phyloP scores from a whole-genome alignment of 768 basidiomycete genomes.

The Tricholoma matsutake region DNA sequence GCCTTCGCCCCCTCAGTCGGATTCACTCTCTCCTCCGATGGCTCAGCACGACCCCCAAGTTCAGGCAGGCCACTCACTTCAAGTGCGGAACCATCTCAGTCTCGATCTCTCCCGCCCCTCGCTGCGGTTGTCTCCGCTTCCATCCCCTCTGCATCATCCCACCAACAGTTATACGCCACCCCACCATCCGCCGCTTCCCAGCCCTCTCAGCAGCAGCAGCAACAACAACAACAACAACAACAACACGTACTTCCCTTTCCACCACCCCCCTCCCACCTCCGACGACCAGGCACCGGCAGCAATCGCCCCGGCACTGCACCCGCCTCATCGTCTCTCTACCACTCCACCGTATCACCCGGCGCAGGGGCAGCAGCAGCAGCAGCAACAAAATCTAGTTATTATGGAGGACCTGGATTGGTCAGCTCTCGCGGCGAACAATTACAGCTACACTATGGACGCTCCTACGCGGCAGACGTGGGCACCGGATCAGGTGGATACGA shows the following conservation, averaged over 20 bases:
- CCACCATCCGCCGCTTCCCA: slow-evolving; percentile 5
- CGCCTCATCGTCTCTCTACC: slow-evolving; percentile 5
- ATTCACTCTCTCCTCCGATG: slow-evolving; percentile 26
- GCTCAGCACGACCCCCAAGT: slow-evolving; percentile 31
- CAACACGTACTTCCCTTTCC: slow-evolving; percentile 3
- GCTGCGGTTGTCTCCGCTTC: slow-evolving; percentile 43
- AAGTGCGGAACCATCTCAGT: slow-evolving; percentile 36
- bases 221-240: slow-evolving; percentile 2
- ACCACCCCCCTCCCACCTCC: background rate
- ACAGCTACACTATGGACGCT: slow-evolving; percentile 38
- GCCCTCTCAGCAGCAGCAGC: slow-evolving; percentile 3
- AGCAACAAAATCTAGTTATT: slow-evolving; percentile 4
- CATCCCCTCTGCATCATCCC: slow-evolving; percentile 46
- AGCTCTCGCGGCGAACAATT: slow-evolving; percentile 11
- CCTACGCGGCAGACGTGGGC: slow-evolving; percentile 24
- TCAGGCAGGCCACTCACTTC: slow-evolving; percentile 53
- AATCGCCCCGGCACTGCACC: slow-evolving; percentile 5
- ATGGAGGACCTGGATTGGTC: slow-evolving; percentile 3
- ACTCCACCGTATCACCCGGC: slow-evolving; percentile 1
- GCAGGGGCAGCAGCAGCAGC: background rate
- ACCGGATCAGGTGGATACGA: slow-evolving; percentile 15
- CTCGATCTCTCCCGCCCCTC: slow-evolving; percentile 53
- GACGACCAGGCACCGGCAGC: background rate
- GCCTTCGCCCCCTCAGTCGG: slow-evolving; percentile 40
- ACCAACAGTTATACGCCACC: slow-evolving; percentile 8